Base-by-base conservation (phyloP, 352 stramenopile species). In the Thalassiosira exigua region DNA sequence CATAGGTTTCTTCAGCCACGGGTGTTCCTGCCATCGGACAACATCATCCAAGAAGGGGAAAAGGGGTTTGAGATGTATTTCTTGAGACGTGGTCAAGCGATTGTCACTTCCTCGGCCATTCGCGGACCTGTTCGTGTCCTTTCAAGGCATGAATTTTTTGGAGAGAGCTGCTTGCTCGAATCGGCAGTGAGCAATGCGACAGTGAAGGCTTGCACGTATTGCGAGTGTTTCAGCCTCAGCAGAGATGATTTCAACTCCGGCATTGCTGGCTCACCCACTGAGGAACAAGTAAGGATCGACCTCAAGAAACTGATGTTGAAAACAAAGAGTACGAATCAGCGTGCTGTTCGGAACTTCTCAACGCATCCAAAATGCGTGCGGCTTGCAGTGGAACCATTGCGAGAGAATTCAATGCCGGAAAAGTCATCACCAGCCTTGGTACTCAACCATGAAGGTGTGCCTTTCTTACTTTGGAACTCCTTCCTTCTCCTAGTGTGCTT, bases 21-120 rank as follows among this genome's bases (percentile, higher is more conserved):
- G 39, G 60, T 90, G 22, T 90, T 87, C 36, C 52, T 90, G n/a
- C 86, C 83, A 11, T 53, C 54, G 2, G 83, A 88, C 36, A 69
- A 36, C 4, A 79, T 92, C 11, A 66, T 85, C 4, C 39, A 79
- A 57, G 65, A 79, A 60, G 79, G 79, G 32, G 82, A 82, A 36
- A 57, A 66, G 58, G 65, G 73, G 24, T 74, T 53, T 54, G 70
- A 82, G 26, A 82, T 87, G 69, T 88, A 74, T 58, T 56, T 90
- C 33, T 65, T 90, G 14, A 67, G 88, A 46, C 64, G 71, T 58
- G 80, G 80, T 26, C 33, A 68, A n/a, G 57, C 59, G n/a, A 42
- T 58, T 39, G 69, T 81, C 22, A 65, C 71, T 21, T 51, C 57
- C 21, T 59, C 62, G 14, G 67, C 27, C 29, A 44, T 79, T 5